Evolutionary conservation across 1,139 yeast species (phyloP), one percentile per base, ranked within the genome.

Genomic region (Geotrichum histeridarum): DNA sequence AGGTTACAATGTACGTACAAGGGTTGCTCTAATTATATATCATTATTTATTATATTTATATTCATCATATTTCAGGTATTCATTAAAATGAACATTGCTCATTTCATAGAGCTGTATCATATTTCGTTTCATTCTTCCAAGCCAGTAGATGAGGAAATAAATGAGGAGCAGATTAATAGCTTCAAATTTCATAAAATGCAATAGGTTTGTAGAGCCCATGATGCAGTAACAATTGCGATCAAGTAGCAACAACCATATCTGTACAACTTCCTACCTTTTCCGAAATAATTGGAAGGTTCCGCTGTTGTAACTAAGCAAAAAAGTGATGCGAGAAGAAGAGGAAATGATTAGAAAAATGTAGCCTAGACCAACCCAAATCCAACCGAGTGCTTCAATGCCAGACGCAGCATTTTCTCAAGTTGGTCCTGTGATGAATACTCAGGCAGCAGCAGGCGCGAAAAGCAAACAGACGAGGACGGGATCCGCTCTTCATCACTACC

Each of bases 381-480:
- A 17, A 54, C 55, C 2, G 66, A 60, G 52, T 66, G 57, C 45
- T 64, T 64, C 31, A 67, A 46, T 1, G 68, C 67, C 39, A 55
- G 51, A 17, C 55, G 44, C 36, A 67, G 54, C 56, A 57, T 59
- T 38, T 53, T 53, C 36, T 57, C 55, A 44, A 66, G 51, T 33
- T 54, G 53, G 6, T 51, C 53, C 31, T 52, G 51, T 15, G 58
- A 51, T 6, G 41, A 41, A 46, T 66, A 67, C n/a, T 56, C 60
- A 2, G 70, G 69, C 27, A 67, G 56, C 12, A 63, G 50, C 37
- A 67, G 50, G 9, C 61, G 53, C 27, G 63, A 60, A 42, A 64
- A 63, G 44, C 70, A 67, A 2, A 66, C 66, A 1, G 67, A 61
- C 3, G 70, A 61, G 1, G 67, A 58, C 8, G 70, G 69, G 7